Evolutionary conservation across 768 basidiomycete species (phyloP), one percentile per base, ranked within the genome.

Genomic region (Candolleomyces aberdarensis): DNA sequence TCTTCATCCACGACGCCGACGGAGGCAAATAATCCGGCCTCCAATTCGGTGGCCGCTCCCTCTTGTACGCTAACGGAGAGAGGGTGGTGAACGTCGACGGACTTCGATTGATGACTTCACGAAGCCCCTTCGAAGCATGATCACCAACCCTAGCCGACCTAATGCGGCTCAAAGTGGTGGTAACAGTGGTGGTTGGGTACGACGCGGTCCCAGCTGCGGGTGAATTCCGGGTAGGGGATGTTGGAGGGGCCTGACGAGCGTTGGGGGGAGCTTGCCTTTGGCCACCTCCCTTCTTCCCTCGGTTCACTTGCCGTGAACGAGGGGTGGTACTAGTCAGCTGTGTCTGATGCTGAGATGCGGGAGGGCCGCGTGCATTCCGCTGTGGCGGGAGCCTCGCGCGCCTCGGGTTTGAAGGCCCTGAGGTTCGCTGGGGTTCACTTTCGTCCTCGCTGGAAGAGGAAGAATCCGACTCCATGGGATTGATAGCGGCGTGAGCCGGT

Each of bases 1-100:
- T 47, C 55, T 52, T 49, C 43, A 61, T 32, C 60, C 60, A 61
- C 22, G 56, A 48, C 8, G 55, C 9, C 2, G 60, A 61, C 14
- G 60, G 55, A 13, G 60, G 54, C 19, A 54, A 14, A 39, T 61
- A 61, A n/a, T 56, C 54, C 15, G 10, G 36, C 32, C 60, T 49
- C 60, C 60, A 61, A 36, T 56, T 39, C 14, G 54, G 14, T 7
- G 59, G 59, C 43, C 59, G 44, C 17, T 40, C 54, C 9, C 54
- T 36, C 54, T 43, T 56, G n/a, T 41, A 29, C 14, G 54, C 40
- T 14, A 17, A 22, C 6, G 54, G 7, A 14, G 54, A 43, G n/a
- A 56, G 39, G 8, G 41, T 19, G 3, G 39, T 41, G 20, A 56
- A 56, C 1, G 54, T 56, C 11, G 39, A 19, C 39, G 54, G 54